These are phyloP conservation scores for Umbellularia californica DNA, from an alignment of 164 flowering plant genomes.

Conservation along the genomic window DNA sequence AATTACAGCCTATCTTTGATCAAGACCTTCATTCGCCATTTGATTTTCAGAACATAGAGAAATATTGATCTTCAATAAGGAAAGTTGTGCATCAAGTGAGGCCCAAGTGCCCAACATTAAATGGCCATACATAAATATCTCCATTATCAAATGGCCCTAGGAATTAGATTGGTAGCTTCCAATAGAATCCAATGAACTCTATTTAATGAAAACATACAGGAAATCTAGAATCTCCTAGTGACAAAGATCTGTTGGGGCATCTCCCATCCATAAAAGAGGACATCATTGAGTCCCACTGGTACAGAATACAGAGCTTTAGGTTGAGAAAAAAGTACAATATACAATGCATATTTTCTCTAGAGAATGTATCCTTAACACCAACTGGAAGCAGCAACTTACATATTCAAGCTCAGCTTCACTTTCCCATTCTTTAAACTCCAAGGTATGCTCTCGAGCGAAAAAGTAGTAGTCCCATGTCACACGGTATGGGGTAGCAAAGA, in stretches of 20 bases:
- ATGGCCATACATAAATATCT: too few relatives aligned
- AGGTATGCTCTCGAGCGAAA: slow-evolving; percentile 72
- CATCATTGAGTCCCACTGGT: not conserved
- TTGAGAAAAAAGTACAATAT: not conserved
- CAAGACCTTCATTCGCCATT: too few relatives aligned
- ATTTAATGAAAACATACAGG: too few relatives aligned
- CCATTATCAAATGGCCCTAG: too few relatives aligned
- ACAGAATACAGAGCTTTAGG: not conserved
- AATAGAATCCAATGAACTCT: too few relatives aligned
- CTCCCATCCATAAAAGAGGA: not conserved
- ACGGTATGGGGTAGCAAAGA: slow-evolving; percentile 98
- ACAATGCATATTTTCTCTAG: not conserved
- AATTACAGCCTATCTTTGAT: too few relatives aligned
- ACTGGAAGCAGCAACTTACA: slow-evolving; percentile 40
- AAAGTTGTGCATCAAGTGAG: too few relatives aligned
- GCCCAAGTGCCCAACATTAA: too few relatives aligned
- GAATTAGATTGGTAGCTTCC: too few relatives aligned
- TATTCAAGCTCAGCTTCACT: slow-evolving; percentile 80
- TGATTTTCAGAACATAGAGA: too few relatives aligned
- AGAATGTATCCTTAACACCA: not conserved
- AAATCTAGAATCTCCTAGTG: too few relatives aligned
- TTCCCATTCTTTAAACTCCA: slow-evolving; percentile 80
- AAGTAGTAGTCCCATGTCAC: slow-evolving; percentile 95
- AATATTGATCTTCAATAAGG: too few relatives aligned
- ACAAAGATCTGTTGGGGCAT: not conserved